A percentile compares a stretch with the other conserved stretches of the same genome.
Evolutionary conservation across 2,329 filamentous ascomycete species (phyloP).

Genomic region (Cordyceps fumosorosea): DNA sequence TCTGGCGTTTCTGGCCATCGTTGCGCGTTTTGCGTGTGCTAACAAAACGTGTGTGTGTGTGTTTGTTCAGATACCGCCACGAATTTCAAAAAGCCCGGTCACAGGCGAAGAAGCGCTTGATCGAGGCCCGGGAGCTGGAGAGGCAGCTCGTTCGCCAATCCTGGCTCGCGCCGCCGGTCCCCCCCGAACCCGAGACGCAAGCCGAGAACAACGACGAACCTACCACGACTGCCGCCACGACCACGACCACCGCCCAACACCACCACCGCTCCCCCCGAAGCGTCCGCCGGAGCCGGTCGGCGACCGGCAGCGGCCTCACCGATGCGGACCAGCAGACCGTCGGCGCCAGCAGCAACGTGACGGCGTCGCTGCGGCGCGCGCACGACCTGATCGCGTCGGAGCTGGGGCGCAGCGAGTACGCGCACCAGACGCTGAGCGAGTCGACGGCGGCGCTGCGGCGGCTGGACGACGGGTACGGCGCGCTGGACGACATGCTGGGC

Average conservation of each 20-base stretch:
- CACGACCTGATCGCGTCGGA: conserved; percentile 82
- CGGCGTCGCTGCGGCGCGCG: conserved; percentile 72
- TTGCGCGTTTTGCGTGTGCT: too few species aligned
- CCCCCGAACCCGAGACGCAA: conserved; percentile 27
- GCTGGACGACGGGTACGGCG: conserved; percentile 73
- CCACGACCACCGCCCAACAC: neutral
- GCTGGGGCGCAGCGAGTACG: conserved; percentile 80
- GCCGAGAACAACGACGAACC: conserved; percentile 19
- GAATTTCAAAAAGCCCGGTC: conserved; percentile 80
- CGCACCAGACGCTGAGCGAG: conserved; percentile 79
- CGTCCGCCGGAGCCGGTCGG: conserved; percentile 25
- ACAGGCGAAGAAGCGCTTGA: conserved; percentile 66
- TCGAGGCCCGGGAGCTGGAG: conserved; percentile 68
- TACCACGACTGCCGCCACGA: conserved; percentile 14
- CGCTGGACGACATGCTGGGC: conserved; percentile 69
- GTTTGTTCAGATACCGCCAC: conserved; percentile 41
- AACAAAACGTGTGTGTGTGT: too few species aligned
- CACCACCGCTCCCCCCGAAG: conserved; percentile 15
- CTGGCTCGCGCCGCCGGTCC: conserved; percentile 42
- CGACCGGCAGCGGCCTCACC: conserved; percentile 28
- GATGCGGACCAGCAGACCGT: conserved; percentile 68
- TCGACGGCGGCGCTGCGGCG: conserved; percentile 76
- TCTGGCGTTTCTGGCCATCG: too few species aligned
- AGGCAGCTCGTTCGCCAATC: conserved; percentile 67
- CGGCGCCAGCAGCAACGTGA: conserved; percentile 76